Conservation (phyloP, 2,329 filamentous ascomycete genomes). For the Cladosporium sp. region DNA sequence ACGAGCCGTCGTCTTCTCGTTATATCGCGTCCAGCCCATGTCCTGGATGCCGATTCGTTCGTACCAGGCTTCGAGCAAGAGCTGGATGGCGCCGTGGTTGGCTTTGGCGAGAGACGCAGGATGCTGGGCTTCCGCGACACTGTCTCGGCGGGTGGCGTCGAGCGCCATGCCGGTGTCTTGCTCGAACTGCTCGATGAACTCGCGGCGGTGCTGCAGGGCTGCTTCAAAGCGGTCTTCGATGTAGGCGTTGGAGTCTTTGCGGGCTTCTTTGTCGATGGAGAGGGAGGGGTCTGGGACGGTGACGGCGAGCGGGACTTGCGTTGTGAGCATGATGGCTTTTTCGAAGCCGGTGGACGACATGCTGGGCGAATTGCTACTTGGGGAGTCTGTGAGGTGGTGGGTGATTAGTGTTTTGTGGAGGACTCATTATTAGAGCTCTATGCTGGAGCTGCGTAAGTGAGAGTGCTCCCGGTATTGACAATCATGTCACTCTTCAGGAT, state of each 20-base stretch:
- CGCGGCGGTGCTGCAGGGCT: neutral
- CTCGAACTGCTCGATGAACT: neutral
- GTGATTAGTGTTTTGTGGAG: neutral
- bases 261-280: neutral
- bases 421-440: neutral
- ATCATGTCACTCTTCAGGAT: neutral
- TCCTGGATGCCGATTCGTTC: neutral
- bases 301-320: neutral
- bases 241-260: neutral
- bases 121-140: neutral
- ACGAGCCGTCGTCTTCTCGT: neutral
- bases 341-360: neutral
- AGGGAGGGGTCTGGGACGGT: neutral
- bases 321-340: neutral
- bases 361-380: neutral
- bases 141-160: neutral
- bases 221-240: neutral
- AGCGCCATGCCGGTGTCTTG: neutral
- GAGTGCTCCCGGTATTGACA: neutral
- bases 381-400: neutral
- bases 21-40: neutral
- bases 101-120: neutral
- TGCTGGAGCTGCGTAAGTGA: neutral
- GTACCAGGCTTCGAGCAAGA: constrained; percentile 1
- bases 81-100: neutral